Evolutionary conservation across 208 protist species (phyloP), one percentile per base, ranked within the genome.

Genomic region (Crithidia acanthocephali): DNA sequence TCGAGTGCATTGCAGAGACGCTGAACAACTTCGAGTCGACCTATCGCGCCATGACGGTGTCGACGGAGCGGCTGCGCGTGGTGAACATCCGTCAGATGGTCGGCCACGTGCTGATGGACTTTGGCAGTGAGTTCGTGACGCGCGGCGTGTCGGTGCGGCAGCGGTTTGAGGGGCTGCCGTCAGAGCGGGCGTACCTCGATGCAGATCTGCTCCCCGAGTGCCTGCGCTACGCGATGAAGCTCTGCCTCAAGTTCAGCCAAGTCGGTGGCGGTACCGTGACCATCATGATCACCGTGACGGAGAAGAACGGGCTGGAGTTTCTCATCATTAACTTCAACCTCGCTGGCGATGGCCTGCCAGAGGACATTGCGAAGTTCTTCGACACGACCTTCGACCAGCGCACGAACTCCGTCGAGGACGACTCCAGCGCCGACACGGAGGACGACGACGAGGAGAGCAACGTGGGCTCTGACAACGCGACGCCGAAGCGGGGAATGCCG

Each of bases 51-150:
- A 84, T 89, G 71, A 90, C 74, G 28, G 76, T 94, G 27, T 89
- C 86, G 58, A 91, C 82, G 68, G 87, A 90, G 63, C 53, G 79
- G 28, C 75, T 94, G 51, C 88, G 85, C 18, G 84, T 88, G 15
- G 87, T 96, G 32, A 89, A 94, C 69, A 79, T 96, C 8, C 85
- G 88, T 0, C 87, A 96, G 65, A 80, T 96, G 79, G 50, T 96
- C 53, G 92, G 92, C 0, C 78, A 91, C 47, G 76, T 96, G 28
- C 75, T 96, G 28, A 95, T 94, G 89, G 87, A 96, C 64, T 92
- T 86, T 61, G 87, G 84, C 13, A 72, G 75, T n/a, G 79, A 91
- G 56, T 95, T 86, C 63, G 84, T 96, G 25, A 68, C 60, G 11
- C 81, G 77, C 27, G 81, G 83, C 5, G 51, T 92, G 15, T 70